Evolutionary conservation across 352 stramenopile species (phyloP).

Genomic region (Phytophthora cryptogea): DNA sequence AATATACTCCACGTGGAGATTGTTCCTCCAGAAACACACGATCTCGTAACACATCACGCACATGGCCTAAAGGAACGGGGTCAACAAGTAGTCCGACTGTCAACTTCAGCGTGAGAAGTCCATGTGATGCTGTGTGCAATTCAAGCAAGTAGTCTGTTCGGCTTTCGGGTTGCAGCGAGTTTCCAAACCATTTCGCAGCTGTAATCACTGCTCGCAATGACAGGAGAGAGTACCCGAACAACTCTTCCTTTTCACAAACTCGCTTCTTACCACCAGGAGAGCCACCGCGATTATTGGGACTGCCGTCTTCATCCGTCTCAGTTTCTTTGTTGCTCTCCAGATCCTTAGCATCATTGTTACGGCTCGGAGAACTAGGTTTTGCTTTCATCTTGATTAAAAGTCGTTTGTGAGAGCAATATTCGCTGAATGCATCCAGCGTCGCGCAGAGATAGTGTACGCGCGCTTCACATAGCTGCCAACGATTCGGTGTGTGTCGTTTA

Average conservation of each 20-base stretch:
- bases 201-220: conserved; percentile 58
- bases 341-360: not conserved
- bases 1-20: conserved; percentile 51
- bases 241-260: conserved; percentile 27
- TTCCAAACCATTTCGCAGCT: conserved; percentile 62
- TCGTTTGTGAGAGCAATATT: conserved; percentile 68
- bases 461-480: conserved; percentile 82
- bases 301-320: not conserved
- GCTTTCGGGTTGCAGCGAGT: conserved; percentile 52
- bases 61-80: conserved; percentile 50
- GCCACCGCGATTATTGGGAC: not conserved
- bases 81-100: conserved; percentile 74
- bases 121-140: conserved; percentile 58
- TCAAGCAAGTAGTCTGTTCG: conserved; percentile 71
- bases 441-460: conserved; percentile 71
- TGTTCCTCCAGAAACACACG: conserved; percentile 63
- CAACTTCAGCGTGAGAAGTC: conserved; percentile 74
- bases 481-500: conserved; percentile 79
- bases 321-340: not conserved
- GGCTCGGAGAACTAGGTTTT: conserved; percentile 13
- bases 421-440: conserved; percentile 66
- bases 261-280: not conserved
- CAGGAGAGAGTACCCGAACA: conserved; percentile 62
- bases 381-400: conserved; percentile 75
- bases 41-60: conserved; percentile 57